phyloP scores from a whole-genome alignment of 2,329 filamentous ascomycete genomes.

The Chaetothyriales sp. region DNA sequence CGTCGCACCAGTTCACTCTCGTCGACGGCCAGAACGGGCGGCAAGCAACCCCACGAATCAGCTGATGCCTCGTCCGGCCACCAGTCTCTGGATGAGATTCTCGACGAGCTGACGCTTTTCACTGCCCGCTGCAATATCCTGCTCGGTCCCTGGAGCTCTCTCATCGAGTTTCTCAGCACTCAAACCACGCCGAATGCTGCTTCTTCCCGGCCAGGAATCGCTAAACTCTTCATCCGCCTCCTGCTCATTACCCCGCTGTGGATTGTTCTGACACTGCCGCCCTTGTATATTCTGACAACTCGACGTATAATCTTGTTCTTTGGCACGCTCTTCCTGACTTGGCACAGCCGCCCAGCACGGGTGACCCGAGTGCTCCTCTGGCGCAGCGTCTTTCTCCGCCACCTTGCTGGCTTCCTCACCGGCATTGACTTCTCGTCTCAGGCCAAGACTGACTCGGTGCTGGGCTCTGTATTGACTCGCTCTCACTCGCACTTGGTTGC shows the following conservation, averaged over 20 bases:
- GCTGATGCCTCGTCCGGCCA: conserved; percentile 51
- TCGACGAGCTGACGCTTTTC: conserved; percentile 80
- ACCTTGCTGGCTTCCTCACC: conserved; percentile 55
- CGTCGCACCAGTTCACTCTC: conserved; percentile 79
- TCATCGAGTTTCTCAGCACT: conserved; percentile 87
- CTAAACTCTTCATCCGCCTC: conserved; percentile 75
- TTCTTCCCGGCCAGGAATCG: conserved; percentile 78
- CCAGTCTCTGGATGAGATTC: conserved; percentile 88
- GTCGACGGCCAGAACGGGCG: conserved; percentile 61
- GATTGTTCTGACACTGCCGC: conserved; percentile 67
- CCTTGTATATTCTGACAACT: conserved; percentile 71
- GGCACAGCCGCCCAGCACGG: conserved; percentile 76
- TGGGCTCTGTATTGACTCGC: conserved; percentile 12
- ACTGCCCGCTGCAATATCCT: conserved; percentile 85
- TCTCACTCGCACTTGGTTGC: conserved; percentile 18
- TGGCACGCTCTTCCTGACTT: conserved; percentile 78
- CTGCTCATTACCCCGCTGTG: conserved; percentile 77
- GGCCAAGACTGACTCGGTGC: conserved; percentile 10
- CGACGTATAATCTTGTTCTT: conserved; percentile 67
- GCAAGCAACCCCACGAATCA: conserved; percentile 38
- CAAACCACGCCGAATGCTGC: conserved; percentile 81
- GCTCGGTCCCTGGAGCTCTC: conserved; percentile 69
- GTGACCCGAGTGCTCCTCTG: conserved; percentile 79
- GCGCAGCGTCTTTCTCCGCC: conserved; percentile 64
- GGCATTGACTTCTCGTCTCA: conserved; percentile 50